Base-by-base conservation (phyloP, 1,139 yeast species). In the Scheffersomyces titani region DNA sequence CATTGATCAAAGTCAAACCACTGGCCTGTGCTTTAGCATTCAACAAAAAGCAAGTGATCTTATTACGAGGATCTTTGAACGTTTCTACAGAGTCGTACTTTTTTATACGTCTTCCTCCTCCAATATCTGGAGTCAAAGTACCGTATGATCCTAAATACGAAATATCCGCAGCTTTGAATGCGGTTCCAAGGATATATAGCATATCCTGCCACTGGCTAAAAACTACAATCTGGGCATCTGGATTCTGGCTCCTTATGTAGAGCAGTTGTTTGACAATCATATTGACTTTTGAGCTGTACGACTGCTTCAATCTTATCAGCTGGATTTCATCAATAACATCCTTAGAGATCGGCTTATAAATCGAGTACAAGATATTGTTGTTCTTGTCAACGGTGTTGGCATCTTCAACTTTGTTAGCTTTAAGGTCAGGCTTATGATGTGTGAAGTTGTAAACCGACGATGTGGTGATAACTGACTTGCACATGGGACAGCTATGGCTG, bases 121-220 rank as follows among this genome's bases (percentile, higher is more conserved):
- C 70, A 2, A 69, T 67, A 51, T 73, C 78, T 0, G 76, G 72
- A 16, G 76, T 70, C 21, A 76, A 63, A 0, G 80, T 73, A 1
- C 80, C 78, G 56, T 70, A 71, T 2, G 81, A 73, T 1, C 80
- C 82, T 47, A 86, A 68, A 64, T 77, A 86, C 7, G 77, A 69
- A 21, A 93, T 80, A 6, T 81, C 82, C 56, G 89, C 87, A 47
- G 81, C 78, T 36, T 75, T 77, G 60, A 94, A 75, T 0, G 97
- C 96, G n/a, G 80, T 76, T 0, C 87, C 86, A 49, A 93, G 70
- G 19, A 91, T 80, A 51, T 80, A 82, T 54, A 94, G 72, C 72
- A 92, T 84, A 52, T 87, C 92, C 47, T 86, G 83, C 93, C 97
- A 92, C 70, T 92, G 98, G 44, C 97, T 91, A 68, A 90, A 93